Conservation (phyloP, 1,284 basidiomycete genomes). For the Xerocomus cyaneibrunnescens region DNA sequence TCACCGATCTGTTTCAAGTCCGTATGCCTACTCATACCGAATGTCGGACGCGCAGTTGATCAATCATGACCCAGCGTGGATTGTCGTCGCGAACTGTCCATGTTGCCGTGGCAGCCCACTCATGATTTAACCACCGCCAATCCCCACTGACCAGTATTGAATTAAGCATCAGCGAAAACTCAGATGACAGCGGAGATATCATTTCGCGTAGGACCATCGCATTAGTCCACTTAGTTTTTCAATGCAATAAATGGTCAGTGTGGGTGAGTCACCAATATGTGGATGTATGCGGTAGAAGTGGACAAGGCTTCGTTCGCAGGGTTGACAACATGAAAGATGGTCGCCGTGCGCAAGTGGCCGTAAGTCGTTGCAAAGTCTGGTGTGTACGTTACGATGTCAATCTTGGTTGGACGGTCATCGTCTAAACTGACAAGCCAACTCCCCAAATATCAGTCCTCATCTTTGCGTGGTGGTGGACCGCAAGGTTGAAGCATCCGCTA, state of each 20-base stretch:
- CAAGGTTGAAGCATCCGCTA: conserved; percentile 99
- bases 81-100: neutral
- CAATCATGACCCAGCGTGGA: neutral
- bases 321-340: neutral
- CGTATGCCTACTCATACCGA: conserved; percentile 3
- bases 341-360: neutral
- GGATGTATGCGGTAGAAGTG: no score
- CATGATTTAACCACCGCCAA: neutral
- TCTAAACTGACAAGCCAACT: no score
- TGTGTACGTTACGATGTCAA: no score
- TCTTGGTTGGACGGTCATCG: no score
- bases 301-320: neutral
- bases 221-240: neutral
- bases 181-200: neutral
- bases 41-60: neutral
- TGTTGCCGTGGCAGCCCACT: neutral
- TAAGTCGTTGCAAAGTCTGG: neutral
- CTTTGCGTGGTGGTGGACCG: conserved; percentile 91
- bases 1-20: neutral
- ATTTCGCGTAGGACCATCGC: neutral
- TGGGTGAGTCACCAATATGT: no score
- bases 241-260: no score
- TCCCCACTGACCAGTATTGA: neutral
- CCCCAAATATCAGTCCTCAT: conserved; percentile 81
- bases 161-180: neutral